Conservation (phyloP, 306 rosid genomes). For the Quercus alba region DNA sequence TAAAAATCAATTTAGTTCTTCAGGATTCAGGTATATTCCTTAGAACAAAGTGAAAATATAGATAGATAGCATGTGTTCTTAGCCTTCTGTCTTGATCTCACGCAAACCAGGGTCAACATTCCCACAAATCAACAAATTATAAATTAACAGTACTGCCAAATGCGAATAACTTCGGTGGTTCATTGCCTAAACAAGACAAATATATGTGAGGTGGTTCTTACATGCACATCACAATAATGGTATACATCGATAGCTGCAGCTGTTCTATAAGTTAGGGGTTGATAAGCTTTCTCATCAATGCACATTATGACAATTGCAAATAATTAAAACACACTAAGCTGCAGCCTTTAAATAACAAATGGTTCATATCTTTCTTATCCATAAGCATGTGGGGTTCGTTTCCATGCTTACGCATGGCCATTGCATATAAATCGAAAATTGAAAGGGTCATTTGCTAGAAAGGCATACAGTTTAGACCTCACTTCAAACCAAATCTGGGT, state of each 20-base stretch:
- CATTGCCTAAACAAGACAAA: not conserved
- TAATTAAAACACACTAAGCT: not conserved
- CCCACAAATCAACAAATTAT: too few relatives aligned
- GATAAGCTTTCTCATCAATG: conserved; percentile 21
- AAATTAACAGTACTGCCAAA: too few relatives aligned
- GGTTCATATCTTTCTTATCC: conserved; percentile 8
- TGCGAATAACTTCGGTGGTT: too few relatives aligned
- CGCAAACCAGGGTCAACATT: too few relatives aligned
- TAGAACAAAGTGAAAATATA: too few relatives aligned
- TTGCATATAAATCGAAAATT: not conserved
- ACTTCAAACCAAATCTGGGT: not conserved
- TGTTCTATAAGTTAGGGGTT: not conserved
- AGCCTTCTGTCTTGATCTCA: too few relatives aligned
- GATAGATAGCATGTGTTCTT: too few relatives aligned
- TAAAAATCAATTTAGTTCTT: too few relatives aligned
- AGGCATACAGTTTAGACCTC: not conserved
- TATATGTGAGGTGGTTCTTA: conserved; percentile 21
- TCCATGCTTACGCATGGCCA: too few relatives aligned
- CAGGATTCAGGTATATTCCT: too few relatives aligned
- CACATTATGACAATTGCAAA: not conserved
- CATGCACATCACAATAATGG: conserved; percentile 30
- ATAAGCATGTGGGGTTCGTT: conserved; percentile 1
- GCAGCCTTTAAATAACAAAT: not conserved
- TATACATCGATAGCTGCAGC: not conserved
- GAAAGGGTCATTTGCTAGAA: not conserved